A percentile compares a stretch with the other conserved stretches of the same genome.
Conservation (phyloP, 1,139 yeast genomes). For the Candida freyschussii region DNA sequence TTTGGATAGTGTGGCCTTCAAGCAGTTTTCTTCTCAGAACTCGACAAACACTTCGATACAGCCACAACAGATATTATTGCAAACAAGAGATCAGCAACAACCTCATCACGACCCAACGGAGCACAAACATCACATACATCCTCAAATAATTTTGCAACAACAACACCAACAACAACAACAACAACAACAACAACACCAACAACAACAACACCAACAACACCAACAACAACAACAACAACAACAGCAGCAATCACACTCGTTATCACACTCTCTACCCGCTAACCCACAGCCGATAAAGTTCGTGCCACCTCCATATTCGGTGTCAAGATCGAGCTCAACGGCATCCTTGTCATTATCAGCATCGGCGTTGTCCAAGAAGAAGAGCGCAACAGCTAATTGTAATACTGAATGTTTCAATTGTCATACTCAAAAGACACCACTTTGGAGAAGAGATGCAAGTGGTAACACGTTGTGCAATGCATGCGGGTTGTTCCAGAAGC, state of each 20-base stretch:
- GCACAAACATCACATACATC: slow-evolving; percentile 9
- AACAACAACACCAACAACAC: too few species aligned
- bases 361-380: slow-evolving; percentile 19
- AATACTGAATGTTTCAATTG: slow-evolving; percentile 69
- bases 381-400: slow-evolving; percentile 13
- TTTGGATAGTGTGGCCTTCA: slow-evolving; percentile 8
- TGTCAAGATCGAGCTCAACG: slow-evolving; percentile 13
- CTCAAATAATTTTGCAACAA: slow-evolving; percentile 12
- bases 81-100: not conserved
- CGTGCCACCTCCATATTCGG: slow-evolving; percentile 5
- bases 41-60: slow-evolving; percentile 8
- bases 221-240: slow-evolving; percentile 1
- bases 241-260: slow-evolving; percentile 1
- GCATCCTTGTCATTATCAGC: slow-evolving; percentile 18
- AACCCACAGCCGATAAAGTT: slow-evolving; percentile 8
- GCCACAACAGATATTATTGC: slow-evolving; percentile 11
- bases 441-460: slow-evolving; percentile 92
- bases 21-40: slow-evolving; percentile 4
- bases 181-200: slow-evolving; percentile 1
- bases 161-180: slow-evolving; percentile 10
- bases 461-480: slow-evolving; percentile 96
- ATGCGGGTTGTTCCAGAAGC: slow-evolving; percentile 86
- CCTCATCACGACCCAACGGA: slow-evolving; percentile 1
- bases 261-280: slow-evolving; percentile 18
- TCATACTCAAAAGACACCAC: slow-evolving; percentile 88